Evolutionary conservation across 140 eudicot species (phyloP), one percentile per base, ranked within the genome.

Genomic region (Bidens hawaiensis): DNA sequence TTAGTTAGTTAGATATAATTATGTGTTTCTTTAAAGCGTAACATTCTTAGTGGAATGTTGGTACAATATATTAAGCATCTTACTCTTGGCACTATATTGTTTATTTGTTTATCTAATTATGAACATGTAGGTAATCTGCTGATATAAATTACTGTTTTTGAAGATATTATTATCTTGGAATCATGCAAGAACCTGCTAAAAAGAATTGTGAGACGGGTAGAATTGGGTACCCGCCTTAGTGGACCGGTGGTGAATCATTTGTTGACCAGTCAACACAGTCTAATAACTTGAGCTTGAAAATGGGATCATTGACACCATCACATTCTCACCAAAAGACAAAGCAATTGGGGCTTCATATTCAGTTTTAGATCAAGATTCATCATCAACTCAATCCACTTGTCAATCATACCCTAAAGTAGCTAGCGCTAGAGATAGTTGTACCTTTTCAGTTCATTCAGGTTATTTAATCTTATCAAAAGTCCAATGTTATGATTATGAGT

Each of bases 341-440:
- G 68, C 81, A 77, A 18, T 17, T 75, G 22, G 60, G 62, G 13
- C 57, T 80, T 66, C 84, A 69, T 3, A 52, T 84, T 63, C 82
- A 66, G 41, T 72, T 81, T 67, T 82, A 70, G 83, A 76, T 15
- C 79, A 62, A 68, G 87, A 84, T 53, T 78, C 86, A 1, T 78
- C 93, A 13, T 81, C 87, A 12, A 75, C 85, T 56, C 87, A 78
- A 55, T 84, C 93, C 4, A 78, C 85, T 12, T 76, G 78, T 26
- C 86, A 83, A 60, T 82, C 94, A 4, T 80, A 58, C 49, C 67
- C 76, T 43, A 85, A 81, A 75, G 94, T 72, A 15, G 81, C 76
- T 36, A 75, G 83, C 57, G 85, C 62, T 22, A 77, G 72, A 34
- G 83, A 76, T 62, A 71, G 71, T 68, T 77, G 73, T 46, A 66